phyloP scores from a whole-genome alignment of 176 grass and related monocot genomes.

The Oryza glaberrima region DNA sequence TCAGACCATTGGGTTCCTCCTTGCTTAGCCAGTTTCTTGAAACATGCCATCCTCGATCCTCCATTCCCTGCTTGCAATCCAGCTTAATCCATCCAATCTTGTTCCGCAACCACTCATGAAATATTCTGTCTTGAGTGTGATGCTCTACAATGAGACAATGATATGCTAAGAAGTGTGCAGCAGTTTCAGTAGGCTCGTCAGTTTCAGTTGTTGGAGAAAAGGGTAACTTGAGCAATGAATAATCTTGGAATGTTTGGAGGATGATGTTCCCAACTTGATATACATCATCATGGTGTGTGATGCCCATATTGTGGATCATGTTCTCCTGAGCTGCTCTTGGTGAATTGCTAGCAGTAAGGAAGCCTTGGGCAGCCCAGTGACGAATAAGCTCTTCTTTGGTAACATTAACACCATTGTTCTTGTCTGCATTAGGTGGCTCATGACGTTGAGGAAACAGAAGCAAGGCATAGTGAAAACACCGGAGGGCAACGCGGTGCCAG shows the following conservation, averaged over 20 bases:
- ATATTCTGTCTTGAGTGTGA: background rate
- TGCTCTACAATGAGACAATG: background rate
- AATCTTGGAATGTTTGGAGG: background rate
- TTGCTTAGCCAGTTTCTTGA: too few species aligned
- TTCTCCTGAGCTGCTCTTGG: background rate
- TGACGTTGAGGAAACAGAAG: background rate
- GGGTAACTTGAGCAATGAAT: background rate
- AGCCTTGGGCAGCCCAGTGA: background rate
- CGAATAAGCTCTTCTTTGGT: slow-evolving; percentile 3
- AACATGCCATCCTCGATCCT: too few species aligned
- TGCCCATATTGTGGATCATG: background rate
- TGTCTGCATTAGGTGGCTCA: background rate
- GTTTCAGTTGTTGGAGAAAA: background rate
- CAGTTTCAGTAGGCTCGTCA: background rate
- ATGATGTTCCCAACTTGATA: slow-evolving; percentile 20
- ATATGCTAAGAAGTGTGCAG: background rate
- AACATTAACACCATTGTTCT: background rate
- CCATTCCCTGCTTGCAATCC: rapidly evolving
- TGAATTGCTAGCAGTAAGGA: background rate
- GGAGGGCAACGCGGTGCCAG: background rate
- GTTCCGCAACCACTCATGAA: too few species aligned
- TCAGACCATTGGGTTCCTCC: too few species aligned
- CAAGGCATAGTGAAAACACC: slow-evolving; percentile 11
- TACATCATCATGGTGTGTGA: background rate
- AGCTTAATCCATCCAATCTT: too few species aligned